A percentile compares a stretch with the other conserved stretches of the same genome.
phyloP scores from a whole-genome alignment of 176 grass and related monocot genomes.

The Cenchrus purpureus region DNA sequence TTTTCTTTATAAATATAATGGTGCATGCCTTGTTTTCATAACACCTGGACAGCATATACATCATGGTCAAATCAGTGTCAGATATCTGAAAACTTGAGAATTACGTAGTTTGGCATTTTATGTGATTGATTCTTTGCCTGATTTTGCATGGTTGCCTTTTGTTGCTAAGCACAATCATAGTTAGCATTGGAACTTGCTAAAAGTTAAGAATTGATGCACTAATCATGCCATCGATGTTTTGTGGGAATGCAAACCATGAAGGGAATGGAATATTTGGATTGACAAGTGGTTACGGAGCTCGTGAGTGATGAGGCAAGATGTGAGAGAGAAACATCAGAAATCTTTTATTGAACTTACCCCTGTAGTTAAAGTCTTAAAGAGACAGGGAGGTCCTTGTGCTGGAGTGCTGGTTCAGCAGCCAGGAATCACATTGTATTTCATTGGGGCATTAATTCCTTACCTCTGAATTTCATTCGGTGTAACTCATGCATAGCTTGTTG shows the following conservation, averaged over 20 bases:
- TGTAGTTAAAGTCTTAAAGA: background rate
- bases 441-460: background rate
- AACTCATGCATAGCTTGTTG: background rate
- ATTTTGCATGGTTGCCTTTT: background rate
- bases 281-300: background rate
- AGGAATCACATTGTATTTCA: background rate
- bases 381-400: background rate
- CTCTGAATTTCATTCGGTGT: slow-evolving; percentile 10
- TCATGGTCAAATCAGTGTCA: background rate
- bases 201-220: background rate
- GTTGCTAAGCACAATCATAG: background rate
- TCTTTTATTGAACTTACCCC: background rate
- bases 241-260: slow-evolving; percentile 17
- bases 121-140: background rate
- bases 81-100: background rate
- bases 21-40: slow-evolving; percentile 25
- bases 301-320: background rate
- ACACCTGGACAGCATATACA: background rate
- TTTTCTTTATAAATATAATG: slow-evolving; percentile 18
- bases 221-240: background rate
- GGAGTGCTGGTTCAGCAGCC: background rate
- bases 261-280: background rate
- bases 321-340: slow-evolving; percentile 4
- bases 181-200: slow-evolving; percentile 15
- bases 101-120: background rate